Base-by-base conservation (phyloP, 2,329 filamentous ascomycete species). In the Helotiales sp. region DNA sequence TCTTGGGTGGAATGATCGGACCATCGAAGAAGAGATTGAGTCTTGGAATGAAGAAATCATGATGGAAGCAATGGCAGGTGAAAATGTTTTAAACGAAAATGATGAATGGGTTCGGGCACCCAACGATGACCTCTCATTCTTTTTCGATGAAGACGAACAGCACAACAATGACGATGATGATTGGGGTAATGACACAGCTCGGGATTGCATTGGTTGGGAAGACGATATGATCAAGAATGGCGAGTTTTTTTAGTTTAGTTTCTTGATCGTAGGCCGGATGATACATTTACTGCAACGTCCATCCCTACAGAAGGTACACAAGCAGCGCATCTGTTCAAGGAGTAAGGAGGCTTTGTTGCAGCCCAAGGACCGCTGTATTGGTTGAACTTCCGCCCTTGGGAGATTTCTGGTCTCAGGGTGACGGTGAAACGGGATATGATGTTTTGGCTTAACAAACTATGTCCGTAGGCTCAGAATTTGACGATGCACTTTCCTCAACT, bases 1-100 rank as follows among this genome's bases (percentile, higher is more conserved):
- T 30, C 26, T 24, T 52, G n/a, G 49, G n/a, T 74, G 70, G 59
- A 32, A 74, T 61, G 59, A 65, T 30, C 45, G 66, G 28, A 57
- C 40, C 10, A 68, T 63, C 10, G 47, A 64, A 24, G 61, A 72
- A 57, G 54, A 52, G 45, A 47, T 55, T 54, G 60, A 68, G 45
- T 55, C 70, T 64, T 68, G 69, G 70, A 65, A 61, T 47, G 34
- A 61, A 4, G 60, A 68, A 3, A 47, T 59, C 28, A 50, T 63
- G 15, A 55, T 52, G 49, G 28, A 62, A 54, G 52, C 52, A 40
- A 28, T 26, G 11, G 52, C 49, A 52, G n/a, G 49, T 10, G 32
- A 32, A 32, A 15, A 61, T 52, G 6, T 11, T 58, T 20, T 55
- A 20, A 26, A 55, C 17, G 45, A 52, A 32, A 7, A 43, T 58